phyloP scores from a whole-genome alignment of 768 basidiomycete species.

The Hypholoma sublateritium region DNA sequence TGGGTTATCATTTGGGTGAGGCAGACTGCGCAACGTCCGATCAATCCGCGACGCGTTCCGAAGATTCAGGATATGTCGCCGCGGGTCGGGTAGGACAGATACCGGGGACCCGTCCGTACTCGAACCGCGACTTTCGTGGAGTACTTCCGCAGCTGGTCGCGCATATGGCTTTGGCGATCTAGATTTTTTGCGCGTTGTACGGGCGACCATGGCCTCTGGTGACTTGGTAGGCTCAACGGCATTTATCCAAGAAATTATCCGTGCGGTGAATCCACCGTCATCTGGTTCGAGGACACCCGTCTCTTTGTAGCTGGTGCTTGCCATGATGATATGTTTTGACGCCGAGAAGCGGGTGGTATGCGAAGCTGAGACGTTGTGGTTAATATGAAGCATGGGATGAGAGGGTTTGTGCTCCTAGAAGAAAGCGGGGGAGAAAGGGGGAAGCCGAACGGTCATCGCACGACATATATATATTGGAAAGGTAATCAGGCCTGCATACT shows the following conservation, averaged over 20 bases:
- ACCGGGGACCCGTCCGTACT: constrained; percentile 1
- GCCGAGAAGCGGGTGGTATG: not conserved
- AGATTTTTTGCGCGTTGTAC: not conserved
- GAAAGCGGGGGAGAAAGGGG: not conserved
- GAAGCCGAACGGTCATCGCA: not conserved
- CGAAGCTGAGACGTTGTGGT: not conserved
- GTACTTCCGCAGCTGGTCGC: not conserved
- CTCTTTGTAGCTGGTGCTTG: not conserved
- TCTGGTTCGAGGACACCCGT: not conserved
- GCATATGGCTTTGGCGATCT: constrained; percentile 9
- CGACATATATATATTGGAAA: constrained; percentile 4
- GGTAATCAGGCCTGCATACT: not conserved
- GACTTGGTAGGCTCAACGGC: not conserved
- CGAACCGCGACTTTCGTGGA: not conserved
- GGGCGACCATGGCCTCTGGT: not conserved
- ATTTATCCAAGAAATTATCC: constrained; percentile 3
- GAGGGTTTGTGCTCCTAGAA: not conserved
- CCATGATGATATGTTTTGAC: not conserved
- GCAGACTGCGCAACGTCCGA: constrained; percentile 6
- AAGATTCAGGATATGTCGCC: constrained; percentile 1
- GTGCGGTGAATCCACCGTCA: not conserved
- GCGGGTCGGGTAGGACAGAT: not conserved
- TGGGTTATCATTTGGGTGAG: constrained; percentile 5
- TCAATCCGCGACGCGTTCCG: constrained; percentile 7
- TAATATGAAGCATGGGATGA: not conserved